phyloP scores from a whole-genome alignment of 2,329 filamentous ascomycete genomes.

The Rhinocladiella mackenziei region DNA sequence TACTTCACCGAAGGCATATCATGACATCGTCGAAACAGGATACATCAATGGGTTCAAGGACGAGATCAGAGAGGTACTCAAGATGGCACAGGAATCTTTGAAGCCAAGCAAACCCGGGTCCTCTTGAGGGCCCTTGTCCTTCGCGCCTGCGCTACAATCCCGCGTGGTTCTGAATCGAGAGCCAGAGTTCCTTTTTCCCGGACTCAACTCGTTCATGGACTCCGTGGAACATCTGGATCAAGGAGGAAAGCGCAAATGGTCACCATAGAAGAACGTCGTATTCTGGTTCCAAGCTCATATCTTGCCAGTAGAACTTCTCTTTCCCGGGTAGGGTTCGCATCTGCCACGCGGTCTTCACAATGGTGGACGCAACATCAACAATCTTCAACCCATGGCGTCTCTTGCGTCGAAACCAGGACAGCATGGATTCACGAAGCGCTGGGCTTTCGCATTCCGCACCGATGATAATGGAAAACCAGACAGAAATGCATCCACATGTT shows the following conservation, averaged over 20 bases:
- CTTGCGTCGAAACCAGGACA: conserved; percentile 34
- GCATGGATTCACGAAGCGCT: conserved; percentile 33
- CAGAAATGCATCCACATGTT: conserved; percentile 35
- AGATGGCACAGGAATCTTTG: background rate
- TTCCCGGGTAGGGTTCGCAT: background rate
- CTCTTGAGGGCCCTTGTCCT: no score
- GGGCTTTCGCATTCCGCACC: conserved; percentile 35
- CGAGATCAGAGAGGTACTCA: background rate
- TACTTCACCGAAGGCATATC: background rate
- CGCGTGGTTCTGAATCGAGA: background rate
- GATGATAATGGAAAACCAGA: conserved; percentile 38
- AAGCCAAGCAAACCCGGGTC: no score
- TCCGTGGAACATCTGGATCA: no score
- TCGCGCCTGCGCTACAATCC: no score
- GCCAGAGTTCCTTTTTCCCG: background rate
- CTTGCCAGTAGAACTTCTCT: background rate
- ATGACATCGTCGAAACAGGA: background rate
- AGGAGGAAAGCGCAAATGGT: no score
- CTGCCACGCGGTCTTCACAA: background rate
- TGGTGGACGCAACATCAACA: background rate
- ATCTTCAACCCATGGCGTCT: conserved; percentile 36
- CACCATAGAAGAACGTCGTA: background rate
- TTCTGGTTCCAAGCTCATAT: background rate
- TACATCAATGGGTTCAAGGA: background rate
- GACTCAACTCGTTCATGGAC: background rate